A percentile compares a stretch with the other conserved stretches of the same genome.
Conservation (phyloP, 2,329 filamentous ascomycete genomes). For the Magnaporthiopsis poae region DNA sequence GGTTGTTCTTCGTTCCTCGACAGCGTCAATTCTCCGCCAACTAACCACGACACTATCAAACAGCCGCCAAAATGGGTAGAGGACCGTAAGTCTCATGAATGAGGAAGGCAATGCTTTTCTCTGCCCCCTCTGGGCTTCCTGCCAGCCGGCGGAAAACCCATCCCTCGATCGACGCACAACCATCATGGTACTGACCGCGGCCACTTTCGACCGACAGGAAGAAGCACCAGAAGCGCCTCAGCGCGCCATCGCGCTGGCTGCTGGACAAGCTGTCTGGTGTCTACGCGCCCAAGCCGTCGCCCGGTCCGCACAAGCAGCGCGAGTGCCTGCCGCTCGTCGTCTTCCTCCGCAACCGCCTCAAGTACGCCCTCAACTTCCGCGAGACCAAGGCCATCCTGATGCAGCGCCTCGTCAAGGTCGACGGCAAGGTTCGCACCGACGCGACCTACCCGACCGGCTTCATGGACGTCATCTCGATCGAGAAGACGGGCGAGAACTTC, state of each 20-base stretch:
- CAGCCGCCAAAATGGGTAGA: constrained; percentile 35
- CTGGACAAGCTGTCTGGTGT: constrained; percentile 97
- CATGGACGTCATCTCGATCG: constrained; percentile 99
- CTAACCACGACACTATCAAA: constrained; percentile 20
- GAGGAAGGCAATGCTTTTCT: not conserved
- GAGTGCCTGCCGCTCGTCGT: constrained; percentile 98
- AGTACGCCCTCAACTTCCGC: constrained; percentile 98
- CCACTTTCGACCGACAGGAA: constrained; percentile 48
- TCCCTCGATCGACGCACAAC: not conserved
- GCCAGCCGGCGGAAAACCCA: not conserved
- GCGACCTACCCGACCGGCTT: constrained; percentile 93
- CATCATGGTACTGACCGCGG: constrained; percentile 20
- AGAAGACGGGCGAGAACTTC: constrained; percentile 99
- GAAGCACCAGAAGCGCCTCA: constrained; percentile 99
- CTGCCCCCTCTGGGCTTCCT: not conserved
- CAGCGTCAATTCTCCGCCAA: constrained; percentile 21
- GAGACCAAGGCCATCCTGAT: constrained; percentile 97
- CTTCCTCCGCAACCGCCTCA: constrained; percentile 93
- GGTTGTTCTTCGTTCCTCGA: constrained; percentile 3
- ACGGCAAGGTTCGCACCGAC: constrained; percentile 99
- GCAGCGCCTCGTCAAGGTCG: constrained; percentile 99
- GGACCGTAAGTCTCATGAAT: constrained; percentile 40
- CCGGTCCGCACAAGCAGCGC: constrained; percentile 97
- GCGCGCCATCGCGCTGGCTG: constrained; percentile 98
- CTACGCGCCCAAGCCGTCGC: constrained; percentile 61